Conservation (phyloP, 1,284 basidiomycete species). For the Ceraceosorus guamensis region DNA sequence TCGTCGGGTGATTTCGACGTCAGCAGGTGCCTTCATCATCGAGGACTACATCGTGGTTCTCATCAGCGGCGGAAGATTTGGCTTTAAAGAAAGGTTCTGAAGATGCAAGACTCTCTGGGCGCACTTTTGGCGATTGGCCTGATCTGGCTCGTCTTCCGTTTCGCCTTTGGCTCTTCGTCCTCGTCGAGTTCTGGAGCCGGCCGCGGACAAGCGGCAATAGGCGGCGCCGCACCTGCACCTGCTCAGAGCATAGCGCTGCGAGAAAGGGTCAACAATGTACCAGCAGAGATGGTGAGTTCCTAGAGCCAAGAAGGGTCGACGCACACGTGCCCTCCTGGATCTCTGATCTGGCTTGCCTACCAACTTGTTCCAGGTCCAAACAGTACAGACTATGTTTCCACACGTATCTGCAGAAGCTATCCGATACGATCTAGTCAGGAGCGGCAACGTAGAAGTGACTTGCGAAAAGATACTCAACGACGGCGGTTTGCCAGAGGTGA, state of each 20-base stretch:
- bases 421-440: conserved; percentile 33
- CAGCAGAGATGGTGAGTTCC: too few relatives aligned
- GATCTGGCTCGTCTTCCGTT: conserved; percentile 36
- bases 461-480: conserved; percentile 39
- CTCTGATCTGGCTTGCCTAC: background rate
- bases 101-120: conserved; percentile 44
- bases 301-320: too few relatives aligned
- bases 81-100: too few relatives aligned
- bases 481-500: conserved; percentile 27
- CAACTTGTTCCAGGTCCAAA: conserved; percentile 17
- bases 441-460: conserved; percentile 35
- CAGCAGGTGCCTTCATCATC: too few relatives aligned
- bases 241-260: too few relatives aligned
- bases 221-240: background rate
- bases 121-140: conserved; percentile 37
- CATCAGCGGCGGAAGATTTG: too few relatives aligned
- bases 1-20: too few relatives aligned
- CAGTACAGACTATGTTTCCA: conserved; percentile 38
- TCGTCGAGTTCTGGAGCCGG: conserved; percentile 12
- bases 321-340: too few relatives aligned
- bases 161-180: conserved; percentile 21
- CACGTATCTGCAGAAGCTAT: conserved; percentile 38
- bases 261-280: too few relatives aligned
- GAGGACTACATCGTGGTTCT: too few relatives aligned
- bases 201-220: conserved; percentile 26